These are phyloP conservation scores for Xanthoceras sorbifolium DNA, from an alignment of 345 rosid genomes.

Conservation along the genomic window DNA sequence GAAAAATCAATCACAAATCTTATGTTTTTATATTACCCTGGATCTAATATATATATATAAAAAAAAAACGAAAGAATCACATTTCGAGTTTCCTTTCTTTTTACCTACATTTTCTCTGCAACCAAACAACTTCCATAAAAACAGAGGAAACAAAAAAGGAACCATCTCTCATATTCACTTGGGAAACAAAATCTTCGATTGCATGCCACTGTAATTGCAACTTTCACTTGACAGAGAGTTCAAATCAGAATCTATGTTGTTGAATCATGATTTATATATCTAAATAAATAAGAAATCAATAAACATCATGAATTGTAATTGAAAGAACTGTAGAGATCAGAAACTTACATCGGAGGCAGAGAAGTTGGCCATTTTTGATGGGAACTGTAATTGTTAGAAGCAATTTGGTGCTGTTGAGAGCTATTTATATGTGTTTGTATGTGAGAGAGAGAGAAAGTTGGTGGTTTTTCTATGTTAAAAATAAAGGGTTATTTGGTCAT, in stretches of 20 bases:
- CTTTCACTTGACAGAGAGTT: too few relatives aligned
- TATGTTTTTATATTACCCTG: not conserved
- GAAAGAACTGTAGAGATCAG: constrained; percentile 2
- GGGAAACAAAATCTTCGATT: not conserved
- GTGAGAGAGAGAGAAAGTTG: not conserved
- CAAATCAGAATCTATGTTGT: not conserved
- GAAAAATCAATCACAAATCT: not conserved
- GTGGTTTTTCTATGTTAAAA: not conserved
- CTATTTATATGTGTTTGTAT: not conserved
- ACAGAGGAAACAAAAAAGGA: not conserved
- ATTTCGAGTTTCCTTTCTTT: not conserved
- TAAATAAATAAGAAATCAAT: not conserved
- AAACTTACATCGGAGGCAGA: constrained; percentile 28
- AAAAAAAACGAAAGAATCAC: too few relatives aligned
- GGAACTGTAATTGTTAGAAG: not conserved
- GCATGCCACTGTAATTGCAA: too few relatives aligned
- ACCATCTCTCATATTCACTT: not conserved
- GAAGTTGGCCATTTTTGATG: constrained; percentile 35
- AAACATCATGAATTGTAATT: not conserved
- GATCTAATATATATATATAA: not conserved
- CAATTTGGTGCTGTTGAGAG: not conserved
- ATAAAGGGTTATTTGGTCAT: constrained; percentile 15
- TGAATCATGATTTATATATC: too few relatives aligned
- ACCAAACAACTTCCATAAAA: not conserved
- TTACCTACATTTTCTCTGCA: not conserved